A percentile compares a stretch with the other conserved stretches of the same genome.
phyloP scores from a whole-genome alignment of 768 basidiomycete genomes.

The Amyloporia xantha region DNA sequence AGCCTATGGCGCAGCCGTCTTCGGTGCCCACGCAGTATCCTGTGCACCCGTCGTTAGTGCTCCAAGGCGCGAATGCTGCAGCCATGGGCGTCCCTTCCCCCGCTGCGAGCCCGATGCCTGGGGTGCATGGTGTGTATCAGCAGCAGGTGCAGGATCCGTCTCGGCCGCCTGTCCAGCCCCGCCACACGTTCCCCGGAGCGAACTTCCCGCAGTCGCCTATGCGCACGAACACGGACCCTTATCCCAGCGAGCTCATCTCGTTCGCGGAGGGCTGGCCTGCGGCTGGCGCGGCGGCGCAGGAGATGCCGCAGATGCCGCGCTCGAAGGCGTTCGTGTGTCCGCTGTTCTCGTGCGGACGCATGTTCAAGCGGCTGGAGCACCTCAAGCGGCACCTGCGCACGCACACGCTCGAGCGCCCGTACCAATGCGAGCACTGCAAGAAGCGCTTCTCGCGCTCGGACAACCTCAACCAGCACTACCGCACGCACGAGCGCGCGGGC shows the following conservation, averaged over 20 bases:
- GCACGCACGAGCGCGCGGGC: slow-evolving; percentile 59
- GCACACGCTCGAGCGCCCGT: slow-evolving; percentile 86
- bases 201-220: slow-evolving; percentile 10
- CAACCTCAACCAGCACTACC: slow-evolving; percentile 80
- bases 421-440: slow-evolving; percentile 62
- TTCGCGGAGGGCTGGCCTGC: background rate
- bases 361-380: slow-evolving; percentile 92
- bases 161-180: slow-evolving; percentile 15
- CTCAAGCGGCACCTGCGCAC: slow-evolving; percentile 83
- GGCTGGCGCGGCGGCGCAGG: background rate
- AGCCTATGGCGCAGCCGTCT: background rate
- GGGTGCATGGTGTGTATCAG: slow-evolving; percentile 5
- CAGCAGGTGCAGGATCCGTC: slow-evolving; percentile 5
- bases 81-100: background rate
- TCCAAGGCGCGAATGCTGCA: slow-evolving; percentile 2
- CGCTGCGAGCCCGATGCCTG: slow-evolving; percentile 1
- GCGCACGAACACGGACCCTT: slow-evolving; percentile 18
- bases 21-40: background rate
- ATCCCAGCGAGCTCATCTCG: slow-evolving; percentile 5
- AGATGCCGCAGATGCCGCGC: slow-evolving; percentile 11
- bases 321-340: slow-evolving; percentile 74
- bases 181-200: slow-evolving; percentile 17
- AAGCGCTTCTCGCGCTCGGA: slow-evolving; percentile 87
- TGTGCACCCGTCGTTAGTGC: slow-evolving; percentile 2
- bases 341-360: slow-evolving; percentile 71